Base-by-base conservation (phyloP, 805 yeast genomes). In the Cyberlindnera xishuangbannaensis region DNA sequence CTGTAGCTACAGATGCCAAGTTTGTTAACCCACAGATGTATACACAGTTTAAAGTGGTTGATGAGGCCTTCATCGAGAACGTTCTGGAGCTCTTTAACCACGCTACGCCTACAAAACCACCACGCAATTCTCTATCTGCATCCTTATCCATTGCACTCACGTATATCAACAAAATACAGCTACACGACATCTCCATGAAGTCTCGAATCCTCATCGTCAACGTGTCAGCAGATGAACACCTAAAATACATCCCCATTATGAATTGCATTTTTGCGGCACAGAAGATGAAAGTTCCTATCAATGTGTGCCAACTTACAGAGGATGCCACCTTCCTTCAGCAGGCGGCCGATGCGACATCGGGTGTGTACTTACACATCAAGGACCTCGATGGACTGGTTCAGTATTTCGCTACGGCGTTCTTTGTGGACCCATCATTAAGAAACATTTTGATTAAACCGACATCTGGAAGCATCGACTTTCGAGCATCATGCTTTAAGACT, bases 211-310 rank as follows among this genome's bases (percentile, higher is more conserved):
- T 83, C 39, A 67, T 79, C 10, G 54, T 83, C 4, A 75, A 78
- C 39, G 71, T 86, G 17, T 76, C 80, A 43, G 85, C 77, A 41
- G 87, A 85, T 47, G 78, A 76, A 36, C 76, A 86, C 5, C 65
- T 85, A 33, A 85, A 84, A 37, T 94, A 92, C 56, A 84, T 90
- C 27, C 83, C 97, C 5, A 78, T 86, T 27, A 92, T 92, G 97
- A 92, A 92, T 58, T 72, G 92, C 39, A 90, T 92, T 19, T 92
- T 92, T 61, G 90, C 97, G 0, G 95, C 97, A 1, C 96, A 92
- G 47, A 90, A 88, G 57, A 73, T 83, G 82, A 80, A 78, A 47
- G 75, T 88, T 13, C 83, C 96, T 3, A 77, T 92, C 15, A 97
- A 92, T 56, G 88, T 88, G 10, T 90, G 95, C 40, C 87, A 88